These are phyloP conservation scores for Triticum urartu DNA, from an alignment of 176 grass and related monocot species.

Conservation along the genomic window DNA sequence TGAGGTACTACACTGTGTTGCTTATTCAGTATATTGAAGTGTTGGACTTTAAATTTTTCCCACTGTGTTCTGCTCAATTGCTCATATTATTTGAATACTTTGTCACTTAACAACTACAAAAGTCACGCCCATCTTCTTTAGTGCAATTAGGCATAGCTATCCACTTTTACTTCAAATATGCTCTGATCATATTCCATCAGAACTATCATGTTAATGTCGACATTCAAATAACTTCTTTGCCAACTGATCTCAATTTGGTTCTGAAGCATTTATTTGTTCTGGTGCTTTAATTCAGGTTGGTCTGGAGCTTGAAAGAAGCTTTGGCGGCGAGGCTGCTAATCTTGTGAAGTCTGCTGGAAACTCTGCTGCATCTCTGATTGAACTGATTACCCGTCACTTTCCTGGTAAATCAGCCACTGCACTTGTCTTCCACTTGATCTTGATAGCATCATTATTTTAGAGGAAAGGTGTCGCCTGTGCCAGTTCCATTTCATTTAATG, in stretches of 20 bases:
- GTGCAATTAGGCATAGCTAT: not conserved
- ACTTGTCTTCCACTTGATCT: not conserved
- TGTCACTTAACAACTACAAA: not conserved
- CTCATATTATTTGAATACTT: not conserved
- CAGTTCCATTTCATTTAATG: not conserved
- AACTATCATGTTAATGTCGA: not conserved
- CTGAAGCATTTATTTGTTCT: not conserved
- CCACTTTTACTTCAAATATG: not conserved
- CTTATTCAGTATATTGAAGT: not conserved
- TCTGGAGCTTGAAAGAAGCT: conserved; percentile 76
- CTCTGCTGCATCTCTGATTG: conserved; percentile 72
- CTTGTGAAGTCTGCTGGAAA: conserved; percentile 76
- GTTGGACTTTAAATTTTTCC: not conserved
- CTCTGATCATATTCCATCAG: not conserved
- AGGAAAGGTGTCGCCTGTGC: not conserved
- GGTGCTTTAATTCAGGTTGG: conserved; percentile 58
- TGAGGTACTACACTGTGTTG: conserved; percentile 54
- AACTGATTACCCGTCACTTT: conserved; percentile 82
- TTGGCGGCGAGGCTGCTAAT: conserved; percentile 74
- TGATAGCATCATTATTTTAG: not conserved
- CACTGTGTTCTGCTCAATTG: not conserved
- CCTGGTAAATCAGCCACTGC: conserved; percentile 49
- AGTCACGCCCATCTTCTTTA: not conserved
- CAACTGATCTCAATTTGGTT: not conserved
- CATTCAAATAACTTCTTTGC: not conserved